Percentiles rank a stretch among this genome's conserved stretches.
These are phyloP conservation scores for Millerozyma acaciae DNA, from an alignment of 805 yeast species.

Conservation along the genomic window DNA sequence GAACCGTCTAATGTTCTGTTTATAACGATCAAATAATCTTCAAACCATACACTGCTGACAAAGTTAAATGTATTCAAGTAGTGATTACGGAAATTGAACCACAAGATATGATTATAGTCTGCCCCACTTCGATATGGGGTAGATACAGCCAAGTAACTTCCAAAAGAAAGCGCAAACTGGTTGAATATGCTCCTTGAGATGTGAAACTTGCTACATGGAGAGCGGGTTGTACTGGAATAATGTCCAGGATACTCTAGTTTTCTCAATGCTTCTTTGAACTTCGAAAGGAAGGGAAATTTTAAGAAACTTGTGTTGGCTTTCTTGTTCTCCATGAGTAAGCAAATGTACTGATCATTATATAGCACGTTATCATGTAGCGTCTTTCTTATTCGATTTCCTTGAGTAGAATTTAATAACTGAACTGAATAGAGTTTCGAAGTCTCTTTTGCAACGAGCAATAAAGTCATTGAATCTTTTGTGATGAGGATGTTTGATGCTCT, in stretches of 20 bases:
- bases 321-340: conserved; percentile 8
- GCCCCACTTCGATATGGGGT: conserved; percentile 23
- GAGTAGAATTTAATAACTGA: conserved; percentile 13
- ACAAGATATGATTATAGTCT: conserved; percentile 29
- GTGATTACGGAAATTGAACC: conserved; percentile 37
- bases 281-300: conserved; percentile 29
- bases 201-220: conserved; percentile 19
- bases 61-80: conserved; percentile 31
- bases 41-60: conserved; percentile 32
- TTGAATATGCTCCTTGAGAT: conserved; percentile 17
- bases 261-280: conserved; percentile 23
- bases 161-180: conserved; percentile 28
- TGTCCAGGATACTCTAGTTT: conserved; percentile 17
- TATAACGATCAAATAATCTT: conserved; percentile 30
- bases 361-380: conserved; percentile 15
- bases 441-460: conserved; percentile 13
- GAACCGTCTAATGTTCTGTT: conserved; percentile 24
- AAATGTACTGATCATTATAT: conserved; percentile 23
- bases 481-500: conserved; percentile 20
- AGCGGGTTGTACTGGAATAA: conserved; percentile 11
- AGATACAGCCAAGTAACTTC: conserved; percentile 24
- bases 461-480: conserved; percentile 20
- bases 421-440: conserved; percentile 18
- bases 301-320: conserved; percentile 11
- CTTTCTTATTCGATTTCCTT: conserved; percentile 1